Evolutionary conservation across 352 stramenopile genomes (phyloP), one percentile per base, ranked within the genome.

Genomic region (Globisporangium lucens): DNA sequence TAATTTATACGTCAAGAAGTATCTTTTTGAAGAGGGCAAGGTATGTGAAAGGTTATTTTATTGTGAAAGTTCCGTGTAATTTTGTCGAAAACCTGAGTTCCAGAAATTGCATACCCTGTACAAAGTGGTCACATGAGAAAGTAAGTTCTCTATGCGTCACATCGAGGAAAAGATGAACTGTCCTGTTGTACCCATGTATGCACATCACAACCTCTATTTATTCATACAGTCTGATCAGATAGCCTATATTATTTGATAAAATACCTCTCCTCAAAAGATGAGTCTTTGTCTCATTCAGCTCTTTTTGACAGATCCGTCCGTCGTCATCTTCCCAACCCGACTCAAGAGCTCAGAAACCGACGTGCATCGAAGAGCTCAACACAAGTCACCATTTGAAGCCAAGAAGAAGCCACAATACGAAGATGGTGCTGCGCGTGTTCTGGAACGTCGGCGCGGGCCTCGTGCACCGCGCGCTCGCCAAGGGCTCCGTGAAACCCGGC

Each of bases 381-480:
- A n/a, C 24, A 56, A 52, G 36, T 38, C 33, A 12, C 20, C 12
- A 24, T 10, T 8, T 8, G 41, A n/a, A 49, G 4, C 41, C 13
- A 27, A 22, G 15, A 33, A 36, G 20, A 17, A 15, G 12, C 49
- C n/a, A n/a, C n/a, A n/a, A n/a, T n/a, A n/a, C n/a, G n/a, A n/a
- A 56, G 20, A 93, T 93, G 83, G 83, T 91, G 58, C 56, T 93
- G 27, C 85, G 85, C 30, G 73, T 79, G 63, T 77, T 91, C 63
- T 93, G 85, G 85, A 93, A 91, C 61, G 76, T 87, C n/a, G 72
- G 74, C 30, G 68, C 81, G 13, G 83, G 81, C 4, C 73, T 91
- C 17, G 66, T 81, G 65, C 64, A 89, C 69, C 83, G 78, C 29
- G 73, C 82, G 33, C 62, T 85, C 55, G 83, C 82, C 66, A 89